Evolutionary conservation across 495 filamentous ascomycete species (phyloP).

Genomic region (Gamarada debralockiae): DNA sequence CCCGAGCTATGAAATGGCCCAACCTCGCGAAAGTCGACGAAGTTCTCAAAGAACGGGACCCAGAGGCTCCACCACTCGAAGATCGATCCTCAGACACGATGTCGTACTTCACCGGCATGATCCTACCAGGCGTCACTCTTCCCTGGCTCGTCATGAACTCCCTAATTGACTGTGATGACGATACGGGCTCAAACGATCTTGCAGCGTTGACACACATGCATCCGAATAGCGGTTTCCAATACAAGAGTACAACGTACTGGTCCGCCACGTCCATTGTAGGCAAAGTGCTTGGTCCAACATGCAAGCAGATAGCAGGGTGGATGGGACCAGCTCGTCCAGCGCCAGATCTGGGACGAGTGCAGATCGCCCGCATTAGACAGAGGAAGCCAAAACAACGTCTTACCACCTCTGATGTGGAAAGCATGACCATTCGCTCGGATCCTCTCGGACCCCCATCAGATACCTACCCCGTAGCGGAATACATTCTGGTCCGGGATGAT

Average conservation of each 20-base stretch:
- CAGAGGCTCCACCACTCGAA: slow-evolving; percentile 47
- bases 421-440: slow-evolving; percentile 58
- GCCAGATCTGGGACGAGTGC: slow-evolving; percentile 53
- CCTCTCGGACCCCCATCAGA: slow-evolving; percentile 57
- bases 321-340: slow-evolving; percentile 63
- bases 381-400: slow-evolving; percentile 41
- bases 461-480: slow-evolving; percentile 58
- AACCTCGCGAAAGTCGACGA: slow-evolving; percentile 59
- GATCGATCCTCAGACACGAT: slow-evolving; percentile 60
- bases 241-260: slow-evolving; percentile 69
- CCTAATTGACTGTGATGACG: slow-evolving; percentile 65
- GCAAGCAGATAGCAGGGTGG: slow-evolving; percentile 65
- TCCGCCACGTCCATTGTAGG: slow-evolving; percentile 63
- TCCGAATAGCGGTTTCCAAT: slow-evolving; percentile 67
- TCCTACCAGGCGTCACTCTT: slow-evolving; percentile 65
- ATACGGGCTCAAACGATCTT: slow-evolving; percentile 51
- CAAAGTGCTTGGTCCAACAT: slow-evolving; percentile 73
- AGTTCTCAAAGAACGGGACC: slow-evolving; percentile 52
- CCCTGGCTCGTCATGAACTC: slow-evolving; percentile 71
- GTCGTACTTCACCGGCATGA: slow-evolving; percentile 68
- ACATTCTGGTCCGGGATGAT: slow-evolving; percentile 47
- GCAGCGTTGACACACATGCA: slow-evolving; percentile 57
- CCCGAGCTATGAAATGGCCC: slow-evolving; percentile 69
- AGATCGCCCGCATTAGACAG: slow-evolving; percentile 60
- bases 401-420: slow-evolving; percentile 48